Base-by-base conservation (phyloP, 1,284 basidiomycete species). In the Puccinia horiana region DNA sequence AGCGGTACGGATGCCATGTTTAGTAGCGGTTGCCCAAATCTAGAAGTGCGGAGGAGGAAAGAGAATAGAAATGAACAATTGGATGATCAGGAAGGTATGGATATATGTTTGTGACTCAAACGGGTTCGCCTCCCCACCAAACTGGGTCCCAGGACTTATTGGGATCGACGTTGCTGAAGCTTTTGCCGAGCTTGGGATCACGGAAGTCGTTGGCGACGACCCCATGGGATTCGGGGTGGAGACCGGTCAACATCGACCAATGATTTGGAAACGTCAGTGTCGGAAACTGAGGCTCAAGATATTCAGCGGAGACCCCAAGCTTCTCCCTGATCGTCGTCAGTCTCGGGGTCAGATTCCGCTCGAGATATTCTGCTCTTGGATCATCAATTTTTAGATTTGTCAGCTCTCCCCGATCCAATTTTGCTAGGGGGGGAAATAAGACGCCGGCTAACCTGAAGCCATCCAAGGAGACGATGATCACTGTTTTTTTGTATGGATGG, bases 51-150 rank as follows among this genome's bases (percentile, higher is more conserved):
- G 23, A 29, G 5, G 29, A 72, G 26, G 40, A 70, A 52, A 5
- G 32, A 52, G 8, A 32, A 12, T 11, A 35, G n/a, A 49, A 18
- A 52, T 47, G n/a, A 42, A 29, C 2, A 4, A 32, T 20, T 69
- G 47, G 47, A 18, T 8, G 37, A 20, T 18, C 18, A 40, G 9
- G 35, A 42, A 40, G 35, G 23, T 37, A 44, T n/a, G 26, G 37
- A 69, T 29, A 26, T 18, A 54, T 29, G 37, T 14, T n/a, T n/a
- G 11, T 52, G 37, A 52, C n/a, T 87, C 92, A 84, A 84, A 94
- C 93, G 44, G 94, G 94, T 86, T 95, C 93, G 70, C 94, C 94
- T 49, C 90, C 87, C 94, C 94, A 96, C 93, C 94, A 96, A 0
- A 88, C 85, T 0, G 92, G 85, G 83, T 91, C 89, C 91, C 91